Conservation (phyloP, 1,284 basidiomycete species). For the Mycosarcoma mackinlayi region DNA sequence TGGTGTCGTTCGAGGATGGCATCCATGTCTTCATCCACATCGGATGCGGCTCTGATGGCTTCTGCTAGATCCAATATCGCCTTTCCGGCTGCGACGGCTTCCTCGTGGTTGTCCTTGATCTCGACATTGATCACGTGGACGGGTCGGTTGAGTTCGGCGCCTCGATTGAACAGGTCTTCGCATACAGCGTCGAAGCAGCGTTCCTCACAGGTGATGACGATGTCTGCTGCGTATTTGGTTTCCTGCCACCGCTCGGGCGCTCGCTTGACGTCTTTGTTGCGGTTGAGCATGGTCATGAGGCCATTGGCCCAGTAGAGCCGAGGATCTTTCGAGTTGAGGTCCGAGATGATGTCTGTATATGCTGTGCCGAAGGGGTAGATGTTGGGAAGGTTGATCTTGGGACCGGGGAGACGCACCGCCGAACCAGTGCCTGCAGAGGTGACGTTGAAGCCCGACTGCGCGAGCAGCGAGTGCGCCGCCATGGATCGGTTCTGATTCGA, state of each 20-base stretch:
- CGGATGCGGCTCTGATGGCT: constrained; percentile 76
- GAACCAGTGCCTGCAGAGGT: constrained; percentile 96
- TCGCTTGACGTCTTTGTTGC: constrained; percentile 89
- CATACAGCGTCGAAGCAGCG: constrained; percentile 98
- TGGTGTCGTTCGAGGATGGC: constrained; percentile 84
- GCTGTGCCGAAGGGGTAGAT: constrained; percentile 98
- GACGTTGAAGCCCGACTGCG: constrained; percentile 86
- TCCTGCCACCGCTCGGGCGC: constrained; percentile 99
- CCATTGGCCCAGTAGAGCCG: constrained; percentile 92
- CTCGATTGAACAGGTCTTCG: constrained; percentile 88
- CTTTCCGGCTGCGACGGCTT: constrained; percentile 92
- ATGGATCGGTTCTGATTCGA: constrained; percentile 99
- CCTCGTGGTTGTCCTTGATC: constrained; percentile 99
- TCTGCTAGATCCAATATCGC: constrained; percentile 93
- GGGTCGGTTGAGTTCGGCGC: constrained; percentile 90
- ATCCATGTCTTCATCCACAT: constrained; percentile 91
- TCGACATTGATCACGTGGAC: constrained; percentile 98
- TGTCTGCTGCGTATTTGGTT: constrained; percentile 83
- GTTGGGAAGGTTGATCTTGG: constrained; percentile 96
- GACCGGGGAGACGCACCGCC: constrained; percentile 92
- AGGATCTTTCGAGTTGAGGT: constrained; percentile 86
- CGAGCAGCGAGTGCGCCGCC: constrained; percentile 93
- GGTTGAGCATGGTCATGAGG: constrained; percentile 94
- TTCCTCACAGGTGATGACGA: constrained; percentile 99
- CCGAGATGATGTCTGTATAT: constrained; percentile 94